Evolutionary conservation across 345 rosid species (phyloP).

Genomic region (Populus pruinosa): DNA sequence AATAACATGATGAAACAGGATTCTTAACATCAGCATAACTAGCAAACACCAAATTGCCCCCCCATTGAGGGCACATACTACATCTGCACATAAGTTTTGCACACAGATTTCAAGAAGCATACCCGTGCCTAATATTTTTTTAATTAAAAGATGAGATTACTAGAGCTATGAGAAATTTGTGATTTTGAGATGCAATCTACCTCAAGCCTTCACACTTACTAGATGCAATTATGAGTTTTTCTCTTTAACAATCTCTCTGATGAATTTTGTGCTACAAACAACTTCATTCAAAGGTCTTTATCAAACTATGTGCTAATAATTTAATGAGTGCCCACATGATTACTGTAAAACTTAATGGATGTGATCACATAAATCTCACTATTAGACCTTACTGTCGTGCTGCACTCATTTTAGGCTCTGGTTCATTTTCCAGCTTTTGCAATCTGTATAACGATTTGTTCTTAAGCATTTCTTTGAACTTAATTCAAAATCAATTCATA

Average conservation of each 20-base stretch:
- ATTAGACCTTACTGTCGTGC: neutral
- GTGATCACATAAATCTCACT: neutral
- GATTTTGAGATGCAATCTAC: no score
- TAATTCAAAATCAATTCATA: neutral
- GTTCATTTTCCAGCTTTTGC: neutral
- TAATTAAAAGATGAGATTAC: no score
- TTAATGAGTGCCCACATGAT: neutral
- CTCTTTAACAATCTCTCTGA: neutral
- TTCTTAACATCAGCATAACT: no score
- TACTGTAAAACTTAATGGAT: neutral
- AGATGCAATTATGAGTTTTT: no score
- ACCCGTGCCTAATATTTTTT: no score
- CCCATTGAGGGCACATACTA: no score
- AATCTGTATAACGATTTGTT: neutral
- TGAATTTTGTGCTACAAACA: neutral
- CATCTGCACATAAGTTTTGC: no score
- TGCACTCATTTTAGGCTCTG: neutral
- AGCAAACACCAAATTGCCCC: no score
- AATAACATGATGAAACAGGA: no score
- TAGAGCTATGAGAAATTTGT: no score
- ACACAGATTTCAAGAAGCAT: no score
- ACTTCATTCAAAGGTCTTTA: neutral
- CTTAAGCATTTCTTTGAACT: neutral
- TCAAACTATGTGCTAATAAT: neutral
- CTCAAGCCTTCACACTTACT: no score